Base-by-base conservation (phyloP, 768 basidiomycete species). In the Tylopilus sp. region DNA sequence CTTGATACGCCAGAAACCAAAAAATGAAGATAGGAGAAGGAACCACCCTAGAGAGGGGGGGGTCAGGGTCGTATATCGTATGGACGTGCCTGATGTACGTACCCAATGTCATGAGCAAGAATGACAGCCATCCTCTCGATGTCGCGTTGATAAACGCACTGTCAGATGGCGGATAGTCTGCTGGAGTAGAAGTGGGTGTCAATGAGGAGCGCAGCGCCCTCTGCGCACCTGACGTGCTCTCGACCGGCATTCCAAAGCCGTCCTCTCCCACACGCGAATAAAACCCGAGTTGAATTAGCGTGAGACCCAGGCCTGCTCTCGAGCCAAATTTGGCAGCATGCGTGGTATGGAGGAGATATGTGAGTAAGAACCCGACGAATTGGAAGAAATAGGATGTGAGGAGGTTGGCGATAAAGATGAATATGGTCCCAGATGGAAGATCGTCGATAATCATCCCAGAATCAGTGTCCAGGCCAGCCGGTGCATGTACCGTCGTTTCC, bases 361-460 rank as follows among this genome's bases (percentile, higher is more conserved):
- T 97, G 72, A 99, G 79, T 52, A 88, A 70, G 77, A 90, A 93
- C 46, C 91, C 95, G 62, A 95, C 80, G 68, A 98, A 95, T 71
- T 98, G 94, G 86, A 99, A 98, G 73, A 94, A 92, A 73, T 88
- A 88, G 7, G 92, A 95, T 51, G 91, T 84, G 73, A 94, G 80
- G 49, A 87, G 67, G 69, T 91, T 92, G 71, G 82, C 75, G 56
- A 82, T 61, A 71, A 93, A 95, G n/a, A 83, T 68, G 69, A 81
- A 70, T 60, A 82, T 65, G 4, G 87, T 85, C 45, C 94, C 94
- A 0, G 91, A 81, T 0, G 94, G 92, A 38, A 98, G 83, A 51
- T 94, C 88, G 53, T 95, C 95, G 57, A 99, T 86, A 67, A 97
- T 81, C 76, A 98, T 86, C 63, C 83, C 79, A 3, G 79, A 73